phyloP scores from a whole-genome alignment of 2,329 filamentous ascomycete genomes.

The Aureobasidium melanogenum region DNA sequence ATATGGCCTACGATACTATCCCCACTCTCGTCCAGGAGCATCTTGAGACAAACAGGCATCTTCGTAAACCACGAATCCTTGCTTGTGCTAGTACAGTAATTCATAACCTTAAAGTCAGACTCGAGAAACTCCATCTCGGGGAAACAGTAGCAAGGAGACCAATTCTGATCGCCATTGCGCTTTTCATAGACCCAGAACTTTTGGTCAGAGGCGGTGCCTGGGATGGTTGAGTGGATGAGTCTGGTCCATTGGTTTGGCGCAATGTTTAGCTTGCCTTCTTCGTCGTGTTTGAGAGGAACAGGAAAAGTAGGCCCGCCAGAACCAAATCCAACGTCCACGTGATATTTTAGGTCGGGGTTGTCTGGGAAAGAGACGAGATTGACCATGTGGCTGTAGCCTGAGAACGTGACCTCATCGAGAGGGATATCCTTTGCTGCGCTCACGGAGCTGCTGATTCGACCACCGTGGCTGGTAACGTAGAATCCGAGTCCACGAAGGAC shows the following conservation, averaged over 20 bases:
- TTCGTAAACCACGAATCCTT: conserved; percentile 46
- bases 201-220: conserved; percentile 25
- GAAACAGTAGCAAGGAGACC: conserved; percentile 57
- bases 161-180: conserved; percentile 35
- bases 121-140: conserved; percentile 55
- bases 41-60: conserved; percentile 45
- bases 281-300: conserved; percentile 16
- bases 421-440: conserved; percentile 38
- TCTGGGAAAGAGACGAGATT: conserved; percentile 33
- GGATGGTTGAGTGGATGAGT: conserved; percentile 6
- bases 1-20: conserved; percentile 28
- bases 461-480: conserved; percentile 32
- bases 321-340: conserved; percentile 37
- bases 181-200: conserved; percentile 38
- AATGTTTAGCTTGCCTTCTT: not conserved
- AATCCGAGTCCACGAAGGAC: conserved; percentile 46
- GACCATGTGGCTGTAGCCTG: conserved; percentile 35
- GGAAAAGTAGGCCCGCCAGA: conserved; percentile 28
- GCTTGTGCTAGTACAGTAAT: conserved; percentile 45
- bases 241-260: not conserved
- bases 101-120: conserved; percentile 54
- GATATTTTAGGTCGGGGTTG: conserved; percentile 22
- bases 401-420: conserved; percentile 19
- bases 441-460: conserved; percentile 31
- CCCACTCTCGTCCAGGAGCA: conserved; percentile 37